phyloP scores from a whole-genome alignment of 257 asterid genomes.

The Nicotiana undulata region DNA sequence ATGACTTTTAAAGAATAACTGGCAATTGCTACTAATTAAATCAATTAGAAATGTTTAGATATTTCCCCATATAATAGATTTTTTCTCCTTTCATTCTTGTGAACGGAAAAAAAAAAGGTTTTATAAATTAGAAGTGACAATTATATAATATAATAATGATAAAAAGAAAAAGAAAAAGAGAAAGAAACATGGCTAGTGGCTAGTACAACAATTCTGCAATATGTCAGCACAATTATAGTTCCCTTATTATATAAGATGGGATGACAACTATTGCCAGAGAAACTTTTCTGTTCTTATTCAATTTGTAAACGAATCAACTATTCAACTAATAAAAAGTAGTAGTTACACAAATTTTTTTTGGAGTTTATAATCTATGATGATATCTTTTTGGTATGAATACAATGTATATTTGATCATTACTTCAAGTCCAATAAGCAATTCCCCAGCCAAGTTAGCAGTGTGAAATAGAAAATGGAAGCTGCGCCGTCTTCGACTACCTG shows the following conservation, averaged over 20 bases:
- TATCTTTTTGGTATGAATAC: not conserved
- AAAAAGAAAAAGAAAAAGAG: not conserved
- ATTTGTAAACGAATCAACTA: conserved; percentile 5
- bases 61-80: too few relatives aligned
- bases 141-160: not conserved
- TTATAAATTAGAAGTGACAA: not conserved
- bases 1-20: too few relatives aligned
- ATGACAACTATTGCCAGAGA: not conserved
- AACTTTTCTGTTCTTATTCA: not conserved
- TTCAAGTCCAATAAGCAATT: not conserved
- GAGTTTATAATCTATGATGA: not conserved
- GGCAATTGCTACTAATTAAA: too few relatives aligned
- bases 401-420: not conserved
- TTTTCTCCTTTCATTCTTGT: too few relatives aligned
- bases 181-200: not conserved
- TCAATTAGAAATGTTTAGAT: too few relatives aligned
- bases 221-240: not conserved
- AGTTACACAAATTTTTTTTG: not conserved
- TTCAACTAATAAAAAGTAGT: not conserved
- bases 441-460: conserved; percentile 4
- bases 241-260: not conserved
- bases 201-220: not conserved
- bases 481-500: not conserved
- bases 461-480: not conserved
- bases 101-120: too few relatives aligned